phyloP scores from a whole-genome alignment of 1,139 yeast genomes.

The Blastobotrys serpentis region DNA sequence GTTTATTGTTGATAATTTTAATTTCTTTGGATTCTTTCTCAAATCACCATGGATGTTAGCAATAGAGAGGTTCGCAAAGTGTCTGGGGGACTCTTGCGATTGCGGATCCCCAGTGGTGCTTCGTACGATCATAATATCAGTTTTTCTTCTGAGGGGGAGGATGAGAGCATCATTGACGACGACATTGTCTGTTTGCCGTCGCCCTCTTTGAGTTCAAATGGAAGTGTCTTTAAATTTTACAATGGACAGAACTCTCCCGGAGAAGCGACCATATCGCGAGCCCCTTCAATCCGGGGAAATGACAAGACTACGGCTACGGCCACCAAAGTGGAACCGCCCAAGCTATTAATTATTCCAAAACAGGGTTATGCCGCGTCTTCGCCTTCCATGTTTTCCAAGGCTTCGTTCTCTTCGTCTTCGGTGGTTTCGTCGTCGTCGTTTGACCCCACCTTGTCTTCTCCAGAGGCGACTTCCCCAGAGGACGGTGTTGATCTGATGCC shows the following conservation, averaged over 20 bases:
- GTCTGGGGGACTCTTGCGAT: neutral
- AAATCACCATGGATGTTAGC: neutral
- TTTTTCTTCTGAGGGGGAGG: neutral
- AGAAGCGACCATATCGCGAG: neutral
- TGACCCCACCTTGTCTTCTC: neutral
- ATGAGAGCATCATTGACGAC: neutral
- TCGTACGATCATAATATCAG: neutral
- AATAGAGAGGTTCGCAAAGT: neutral
- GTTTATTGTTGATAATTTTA: no score
- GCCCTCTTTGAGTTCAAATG: neutral
- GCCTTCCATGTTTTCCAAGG: neutral
- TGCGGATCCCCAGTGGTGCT: slow-evolving; percentile 9
- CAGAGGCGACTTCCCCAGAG: slow-evolving; percentile 4
- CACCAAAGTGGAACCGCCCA: neutral
- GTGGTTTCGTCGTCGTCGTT: neutral
- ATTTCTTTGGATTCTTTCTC: no score
- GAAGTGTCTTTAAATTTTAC: neutral
- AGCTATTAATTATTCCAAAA: slow-evolving; percentile 1
- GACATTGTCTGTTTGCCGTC: slow-evolving; percentile 4
- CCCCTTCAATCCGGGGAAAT: neutral
- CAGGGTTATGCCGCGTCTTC: neutral
- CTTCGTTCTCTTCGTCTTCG: neutral
- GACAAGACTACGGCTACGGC: neutral
- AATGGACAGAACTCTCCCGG: neutral
- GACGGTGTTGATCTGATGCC: neutral